Percentiles rank a stretch among this genome's conserved stretches.
Evolutionary conservation across 208 protist species (phyloP).

Genomic region (Trypanosoma brucei): DNA sequence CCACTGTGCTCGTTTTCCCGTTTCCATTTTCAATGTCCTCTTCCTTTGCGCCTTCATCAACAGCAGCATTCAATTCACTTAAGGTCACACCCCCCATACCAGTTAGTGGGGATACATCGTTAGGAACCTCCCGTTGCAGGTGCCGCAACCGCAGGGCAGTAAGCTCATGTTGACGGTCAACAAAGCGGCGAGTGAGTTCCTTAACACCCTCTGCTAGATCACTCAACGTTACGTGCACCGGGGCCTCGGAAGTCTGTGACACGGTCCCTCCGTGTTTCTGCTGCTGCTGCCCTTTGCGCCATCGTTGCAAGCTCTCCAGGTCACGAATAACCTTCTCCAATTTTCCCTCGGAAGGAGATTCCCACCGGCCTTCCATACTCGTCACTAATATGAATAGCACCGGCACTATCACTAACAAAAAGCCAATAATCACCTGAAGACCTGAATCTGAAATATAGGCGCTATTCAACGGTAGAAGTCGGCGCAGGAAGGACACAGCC

Average conservation of each 20-base stretch:
- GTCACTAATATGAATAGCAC: neutral
- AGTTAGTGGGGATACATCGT: neutral
- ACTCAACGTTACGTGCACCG: slow-evolving; percentile 7
- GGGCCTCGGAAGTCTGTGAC: neutral
- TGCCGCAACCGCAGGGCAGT: slow-evolving; percentile 39
- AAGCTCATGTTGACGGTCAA: slow-evolving; percentile 48
- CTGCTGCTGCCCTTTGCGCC: slow-evolving; percentile 8
- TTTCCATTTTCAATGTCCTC: neutral
- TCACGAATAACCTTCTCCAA: slow-evolving; percentile 10
- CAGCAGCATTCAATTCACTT: neutral
- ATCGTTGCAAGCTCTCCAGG: slow-evolving; percentile 12
- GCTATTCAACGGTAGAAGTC: too few species aligned
- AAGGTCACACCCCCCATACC: neutral
- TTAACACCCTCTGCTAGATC: slow-evolving; percentile 35
- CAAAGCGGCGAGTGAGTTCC: slow-evolving; percentile 50
- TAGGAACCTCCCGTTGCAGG: slow-evolving; percentile 22
- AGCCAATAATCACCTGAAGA: too few species aligned
- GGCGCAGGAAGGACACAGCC: too few species aligned
- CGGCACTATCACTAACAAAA: neutral
- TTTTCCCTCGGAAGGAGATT: slow-evolving; percentile 7
- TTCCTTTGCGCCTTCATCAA: neutral
- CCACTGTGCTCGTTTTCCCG: neutral
- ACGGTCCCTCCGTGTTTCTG: neutral
- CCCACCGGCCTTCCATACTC: neutral
- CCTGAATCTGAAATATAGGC: too few species aligned